Percentiles rank a stretch among this genome's conserved stretches.
Conservation (phyloP, 768 basidiomycete species). For the Amanita exitialis region DNA sequence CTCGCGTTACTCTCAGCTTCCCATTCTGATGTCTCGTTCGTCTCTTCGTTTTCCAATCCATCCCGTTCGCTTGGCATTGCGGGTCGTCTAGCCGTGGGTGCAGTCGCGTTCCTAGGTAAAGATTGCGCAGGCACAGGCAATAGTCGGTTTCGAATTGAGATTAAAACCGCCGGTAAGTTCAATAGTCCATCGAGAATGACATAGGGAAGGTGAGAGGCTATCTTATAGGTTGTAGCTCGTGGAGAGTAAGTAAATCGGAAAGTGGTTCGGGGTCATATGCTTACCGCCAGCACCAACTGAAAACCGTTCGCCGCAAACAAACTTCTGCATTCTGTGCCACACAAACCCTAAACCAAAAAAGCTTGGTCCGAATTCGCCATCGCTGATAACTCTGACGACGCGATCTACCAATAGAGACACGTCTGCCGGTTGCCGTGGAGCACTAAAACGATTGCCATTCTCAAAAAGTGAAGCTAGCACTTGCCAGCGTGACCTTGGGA, state of each 20-base stretch:
- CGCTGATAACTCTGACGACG: constrained; percentile 50
- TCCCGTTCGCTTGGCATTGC: constrained; percentile 9
- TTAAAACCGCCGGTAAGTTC: constrained; percentile 54
- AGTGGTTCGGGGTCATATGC: constrained; percentile 11
- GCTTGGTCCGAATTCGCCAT: constrained; percentile 35
- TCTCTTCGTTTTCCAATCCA: constrained; percentile 24
- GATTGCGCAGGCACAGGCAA: constrained; percentile 36
- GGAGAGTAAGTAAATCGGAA: constrained; percentile 3
- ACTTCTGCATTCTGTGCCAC: constrained; percentile 40
- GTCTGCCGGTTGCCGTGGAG: constrained; percentile 45
- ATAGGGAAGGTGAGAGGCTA: constrained; percentile 63
- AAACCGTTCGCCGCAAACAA: constrained; percentile 58
- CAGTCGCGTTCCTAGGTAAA: constrained; percentile 21
- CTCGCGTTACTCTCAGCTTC: constrained; percentile 58
- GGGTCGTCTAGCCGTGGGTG: constrained; percentile 11
- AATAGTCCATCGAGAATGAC: constrained; percentile 55
- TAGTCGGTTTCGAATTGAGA: constrained; percentile 52
- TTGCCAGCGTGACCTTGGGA: constrained; percentile 18
- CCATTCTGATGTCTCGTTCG: constrained; percentile 40
- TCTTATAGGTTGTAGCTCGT: constrained; percentile 58
- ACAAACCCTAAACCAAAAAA: constrained; percentile 34
- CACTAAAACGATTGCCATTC: constrained; percentile 26
- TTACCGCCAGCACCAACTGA: constrained; percentile 75
- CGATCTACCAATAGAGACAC: constrained; percentile 47
- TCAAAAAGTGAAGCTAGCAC: constrained; percentile 24